Percentiles rank a stretch among this genome's conserved stretches.
Conservation (phyloP, 257 asterid species). For the Euphrasia confusa region DNA sequence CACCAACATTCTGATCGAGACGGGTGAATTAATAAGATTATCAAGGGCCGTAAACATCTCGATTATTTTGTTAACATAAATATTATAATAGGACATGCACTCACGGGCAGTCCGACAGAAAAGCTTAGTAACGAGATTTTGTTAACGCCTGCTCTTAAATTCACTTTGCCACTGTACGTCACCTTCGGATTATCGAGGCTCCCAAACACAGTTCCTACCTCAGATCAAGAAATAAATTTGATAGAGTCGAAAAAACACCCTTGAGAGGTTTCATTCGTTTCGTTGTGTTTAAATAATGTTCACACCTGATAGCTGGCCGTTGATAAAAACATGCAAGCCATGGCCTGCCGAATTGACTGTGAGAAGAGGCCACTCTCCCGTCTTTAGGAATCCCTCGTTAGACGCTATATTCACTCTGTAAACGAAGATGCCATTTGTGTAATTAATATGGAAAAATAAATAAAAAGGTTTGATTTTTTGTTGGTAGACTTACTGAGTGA, state of each 20-base stretch:
- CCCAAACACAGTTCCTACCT: conserved; percentile 31
- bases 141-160: conserved; percentile 69
- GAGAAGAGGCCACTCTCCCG: conserved; percentile 45
- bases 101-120: conserved; percentile 78
- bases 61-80: neutral
- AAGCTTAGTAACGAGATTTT: conserved; percentile 73
- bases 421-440: neutral
- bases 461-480: neutral
- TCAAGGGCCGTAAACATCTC: neutral
- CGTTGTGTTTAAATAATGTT: too few relatives aligned
- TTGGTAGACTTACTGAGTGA: conserved; percentile 63
- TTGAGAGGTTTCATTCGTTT: too few relatives aligned
- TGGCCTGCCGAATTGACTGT: conserved; percentile 76
- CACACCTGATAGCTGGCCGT: conserved; percentile 54
- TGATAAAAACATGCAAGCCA: conserved; percentile 62
- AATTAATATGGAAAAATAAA: neutral
- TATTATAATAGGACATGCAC: neutral
- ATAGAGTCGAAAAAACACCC: neutral
- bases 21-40: neutral
- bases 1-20: conserved; percentile 62
- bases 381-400: conserved; percentile 53
- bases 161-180: conserved; percentile 44
- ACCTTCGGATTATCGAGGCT: conserved; percentile 56
- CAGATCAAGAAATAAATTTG: neutral
- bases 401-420: conserved; percentile 65